Percentiles rank a stretch among this genome's conserved stretches.
Conservation (phyloP, 169 alveolate species). For the Theileria parva region DNA sequence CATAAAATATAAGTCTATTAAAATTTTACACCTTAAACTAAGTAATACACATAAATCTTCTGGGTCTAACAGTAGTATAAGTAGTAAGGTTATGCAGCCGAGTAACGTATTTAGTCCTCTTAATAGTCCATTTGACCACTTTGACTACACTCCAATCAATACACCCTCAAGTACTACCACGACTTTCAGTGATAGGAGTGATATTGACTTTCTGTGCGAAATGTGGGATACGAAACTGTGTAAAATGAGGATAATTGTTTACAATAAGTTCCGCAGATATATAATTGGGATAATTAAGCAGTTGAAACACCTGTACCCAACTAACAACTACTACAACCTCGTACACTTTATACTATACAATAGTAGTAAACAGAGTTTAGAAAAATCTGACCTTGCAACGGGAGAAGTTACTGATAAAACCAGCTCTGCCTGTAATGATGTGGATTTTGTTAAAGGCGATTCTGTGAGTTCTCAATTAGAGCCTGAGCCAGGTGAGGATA, state of each 20-base stretch:
- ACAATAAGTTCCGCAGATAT: not conserved
- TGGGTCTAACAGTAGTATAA: not conserved
- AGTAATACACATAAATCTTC: not conserved
- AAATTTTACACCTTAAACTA: constrained; percentile 14
- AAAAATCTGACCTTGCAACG: not conserved
- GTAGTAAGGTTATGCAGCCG: not conserved
- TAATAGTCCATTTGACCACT: not conserved
- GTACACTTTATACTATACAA: not conserved
- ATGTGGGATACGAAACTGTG: constrained; percentile 23
- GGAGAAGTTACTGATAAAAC: not conserved
- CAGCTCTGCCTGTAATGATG: not conserved
- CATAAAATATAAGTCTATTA: constrained; percentile 16
- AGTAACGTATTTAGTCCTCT: not conserved
- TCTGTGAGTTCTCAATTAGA: not conserved
- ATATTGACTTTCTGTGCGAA: not conserved
- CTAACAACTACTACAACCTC: not conserved
- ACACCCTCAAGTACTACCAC: constrained; percentile 12
- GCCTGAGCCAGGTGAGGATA: constrained; percentile 20
- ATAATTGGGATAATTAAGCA: constrained; percentile 1
- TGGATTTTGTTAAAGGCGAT: not conserved
- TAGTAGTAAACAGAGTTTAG: not conserved
- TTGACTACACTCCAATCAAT: not conserved
- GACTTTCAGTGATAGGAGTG: not conserved
- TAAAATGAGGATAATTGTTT: not conserved
- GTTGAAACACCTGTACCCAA: constrained; percentile 15